Evolutionary conservation across 495 filamentous ascomycete species (phyloP).

Genomic region (Rusavskia elegans): DNA sequence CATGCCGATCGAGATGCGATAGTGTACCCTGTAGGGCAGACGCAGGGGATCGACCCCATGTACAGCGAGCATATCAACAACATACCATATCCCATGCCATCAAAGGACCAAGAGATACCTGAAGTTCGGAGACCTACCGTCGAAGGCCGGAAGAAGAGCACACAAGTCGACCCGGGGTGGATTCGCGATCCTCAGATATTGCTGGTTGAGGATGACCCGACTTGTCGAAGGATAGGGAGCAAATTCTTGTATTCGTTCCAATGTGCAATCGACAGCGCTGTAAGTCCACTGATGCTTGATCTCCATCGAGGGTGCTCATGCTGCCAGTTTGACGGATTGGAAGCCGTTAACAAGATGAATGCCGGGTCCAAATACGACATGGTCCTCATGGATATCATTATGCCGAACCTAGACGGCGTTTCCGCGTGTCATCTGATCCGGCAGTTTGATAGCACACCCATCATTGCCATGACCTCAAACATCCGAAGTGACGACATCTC

Average conservation of each 20-base stretch:
- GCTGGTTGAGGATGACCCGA: constrained; percentile 90
- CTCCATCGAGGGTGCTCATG: constrained; percentile 1
- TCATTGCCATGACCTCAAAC: constrained; percentile 98
- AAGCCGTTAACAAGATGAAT: constrained; percentile 87
- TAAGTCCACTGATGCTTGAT: constrained; percentile 32
- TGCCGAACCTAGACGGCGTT: constrained; percentile 91
- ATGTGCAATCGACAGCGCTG: constrained; percentile 80
- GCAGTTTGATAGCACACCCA: constrained; percentile 74
- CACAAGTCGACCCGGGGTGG: constrained; percentile 63
- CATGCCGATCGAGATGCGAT: constrained; percentile 57
- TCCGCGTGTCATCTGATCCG: constrained; percentile 89
- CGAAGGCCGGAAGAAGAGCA: constrained; percentile 52
- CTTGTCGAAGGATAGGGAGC: constrained; percentile 81
- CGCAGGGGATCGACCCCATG: constrained; percentile 85
- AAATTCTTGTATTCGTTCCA: constrained; percentile 85
- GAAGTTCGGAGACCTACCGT: constrained; percentile 32
- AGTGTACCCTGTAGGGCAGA: constrained; percentile 81
- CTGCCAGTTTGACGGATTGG: constrained; percentile 68
- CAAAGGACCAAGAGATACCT: constrained; percentile 35
- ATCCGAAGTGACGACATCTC: constrained; percentile 94
- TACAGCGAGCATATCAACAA: constrained; percentile 88
- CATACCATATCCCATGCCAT: constrained; percentile 65
- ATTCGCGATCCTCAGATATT: constrained; percentile 68
- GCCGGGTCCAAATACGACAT: constrained; percentile 72
- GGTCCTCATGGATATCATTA: constrained; percentile 98